Conservation (phyloP, 2,329 filamentous ascomycete genomes). For the Aspergillus costaricaensis region DNA sequence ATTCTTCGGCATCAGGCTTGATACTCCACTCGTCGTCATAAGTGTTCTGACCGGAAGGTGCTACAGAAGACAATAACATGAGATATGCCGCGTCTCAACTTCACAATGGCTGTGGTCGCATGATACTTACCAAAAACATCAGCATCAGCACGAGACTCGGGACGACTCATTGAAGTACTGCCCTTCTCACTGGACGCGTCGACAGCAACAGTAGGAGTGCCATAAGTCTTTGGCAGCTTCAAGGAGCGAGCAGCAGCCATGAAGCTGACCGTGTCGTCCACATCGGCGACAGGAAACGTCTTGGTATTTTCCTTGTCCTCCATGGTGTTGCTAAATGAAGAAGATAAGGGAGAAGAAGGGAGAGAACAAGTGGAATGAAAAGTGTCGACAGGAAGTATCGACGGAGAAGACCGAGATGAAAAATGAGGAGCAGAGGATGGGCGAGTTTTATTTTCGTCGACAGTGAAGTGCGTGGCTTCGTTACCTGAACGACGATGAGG, state of each 20-base stretch:
- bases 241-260: slow-evolving; percentile 29
- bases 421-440: neutral
- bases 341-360: neutral
- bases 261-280: slow-evolving; percentile 32
- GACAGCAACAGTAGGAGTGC: slow-evolving; percentile 1
- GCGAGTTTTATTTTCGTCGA: neutral
- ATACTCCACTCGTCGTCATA: neutral
- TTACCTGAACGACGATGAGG: neutral
- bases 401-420: neutral
- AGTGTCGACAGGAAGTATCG: neutral
- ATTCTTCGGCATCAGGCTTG: neutral
- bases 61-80: neutral
- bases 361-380: neutral
- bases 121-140: slow-evolving; percentile 3
- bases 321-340: neutral
- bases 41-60: neutral
- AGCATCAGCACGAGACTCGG: neutral
- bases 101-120: neutral
- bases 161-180: slow-evolving; percentile 4
- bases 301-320: neutral
- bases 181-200: slow-evolving; percentile 10
- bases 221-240: slow-evolving; percentile 13
- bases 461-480: neutral
- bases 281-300: slow-evolving; percentile 17
- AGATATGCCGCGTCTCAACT: neutral